Conservation (phyloP, 352 stramenopile genomes). For the Pythium diclinum region DNA sequence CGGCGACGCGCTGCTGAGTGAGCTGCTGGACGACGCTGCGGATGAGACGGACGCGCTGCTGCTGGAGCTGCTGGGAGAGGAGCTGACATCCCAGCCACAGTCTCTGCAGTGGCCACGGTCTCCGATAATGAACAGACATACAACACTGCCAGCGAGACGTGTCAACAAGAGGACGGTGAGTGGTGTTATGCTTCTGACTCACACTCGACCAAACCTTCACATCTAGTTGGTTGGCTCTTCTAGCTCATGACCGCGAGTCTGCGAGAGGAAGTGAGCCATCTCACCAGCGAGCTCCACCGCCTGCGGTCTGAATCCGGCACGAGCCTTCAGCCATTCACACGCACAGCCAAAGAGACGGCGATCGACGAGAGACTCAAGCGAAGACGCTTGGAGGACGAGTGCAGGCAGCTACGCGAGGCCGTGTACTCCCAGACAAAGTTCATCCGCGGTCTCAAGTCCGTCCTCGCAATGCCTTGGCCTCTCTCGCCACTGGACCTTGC, state of each 20-base stretch:
- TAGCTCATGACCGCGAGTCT: background rate
- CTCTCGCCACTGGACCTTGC: background rate
- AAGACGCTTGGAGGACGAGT: slow-evolving; percentile 5
- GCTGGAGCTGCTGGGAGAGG: slow-evolving; percentile 2
- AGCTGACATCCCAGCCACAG: no score
- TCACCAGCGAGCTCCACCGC: background rate
- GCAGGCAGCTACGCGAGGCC: slow-evolving; percentile 1
- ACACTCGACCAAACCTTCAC: no score
- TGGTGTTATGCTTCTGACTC: no score
- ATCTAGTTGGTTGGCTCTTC: no score
- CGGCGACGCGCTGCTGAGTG: slow-evolving; percentile 10
- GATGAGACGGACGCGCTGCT: slow-evolving; percentile 14
- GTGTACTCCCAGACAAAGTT: slow-evolving; percentile 11
- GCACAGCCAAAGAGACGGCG: background rate
- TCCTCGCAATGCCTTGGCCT: background rate
- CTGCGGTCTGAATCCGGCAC: background rate
- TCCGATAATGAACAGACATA: no score
- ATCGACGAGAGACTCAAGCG: slow-evolving; percentile 6
- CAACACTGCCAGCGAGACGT: no score
- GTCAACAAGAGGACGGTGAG: no score
- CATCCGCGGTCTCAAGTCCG: slow-evolving; percentile 1
- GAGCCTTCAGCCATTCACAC: background rate
- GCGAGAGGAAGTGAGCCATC: background rate
- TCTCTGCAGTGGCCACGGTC: no score
- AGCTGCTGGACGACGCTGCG: background rate